Evolutionary conservation across 1,284 basidiomycete species (phyloP).

Genomic region (Boletellus deceptivus): DNA sequence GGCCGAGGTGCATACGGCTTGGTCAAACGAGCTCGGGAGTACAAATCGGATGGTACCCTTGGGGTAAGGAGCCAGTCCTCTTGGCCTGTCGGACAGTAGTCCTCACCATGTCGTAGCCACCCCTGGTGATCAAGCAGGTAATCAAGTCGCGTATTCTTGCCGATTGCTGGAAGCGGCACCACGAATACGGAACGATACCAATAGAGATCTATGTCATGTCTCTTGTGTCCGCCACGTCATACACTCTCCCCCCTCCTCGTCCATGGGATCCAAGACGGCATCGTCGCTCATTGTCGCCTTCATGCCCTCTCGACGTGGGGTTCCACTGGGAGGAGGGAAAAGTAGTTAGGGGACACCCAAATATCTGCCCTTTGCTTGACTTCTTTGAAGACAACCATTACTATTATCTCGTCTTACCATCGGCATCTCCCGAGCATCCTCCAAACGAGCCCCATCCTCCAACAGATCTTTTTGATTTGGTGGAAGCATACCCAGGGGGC

Average conservation of each 20-base stretch:
- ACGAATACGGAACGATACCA: slow-evolving; percentile 92
- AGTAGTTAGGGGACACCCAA: slow-evolving; percentile 80
- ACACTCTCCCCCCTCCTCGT: slow-evolving; percentile 66
- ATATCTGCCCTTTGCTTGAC: slow-evolving; percentile 91
- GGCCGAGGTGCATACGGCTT: slow-evolving; percentile 97
- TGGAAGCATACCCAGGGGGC: slow-evolving; percentile 87
- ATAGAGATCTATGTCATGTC: slow-evolving; percentile 99
- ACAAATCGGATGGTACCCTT: slow-evolving; percentile 68
- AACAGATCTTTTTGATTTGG: slow-evolving; percentile 92
- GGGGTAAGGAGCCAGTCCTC: slow-evolving; percentile 60
- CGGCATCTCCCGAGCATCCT: slow-evolving; percentile 56
- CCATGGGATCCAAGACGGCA: slow-evolving; percentile 77
- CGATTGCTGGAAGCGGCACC: slow-evolving; percentile 99
- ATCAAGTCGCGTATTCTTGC: slow-evolving; percentile 98
- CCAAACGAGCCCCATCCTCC: slow-evolving; percentile 54
- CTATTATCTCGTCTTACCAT: slow-evolving; percentile 88
- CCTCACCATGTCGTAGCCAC: slow-evolving; percentile 44
- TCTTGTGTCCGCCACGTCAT: slow-evolving; percentile 75
- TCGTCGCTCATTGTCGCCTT: slow-evolving; percentile 7
- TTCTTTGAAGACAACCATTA: slow-evolving; percentile 98
- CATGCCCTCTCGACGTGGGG: slow-evolving; percentile 21
- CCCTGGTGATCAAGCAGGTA: slow-evolving; percentile 94
- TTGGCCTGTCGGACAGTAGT: slow-evolving; percentile 10
- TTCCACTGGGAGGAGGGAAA: slow-evolving; percentile 66
- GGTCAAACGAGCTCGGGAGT: slow-evolving; percentile 87